These are phyloP conservation scores for Warburgia ugandensis DNA, from an alignment of 164 flowering plant genomes.

Conservation along the genomic window DNA sequence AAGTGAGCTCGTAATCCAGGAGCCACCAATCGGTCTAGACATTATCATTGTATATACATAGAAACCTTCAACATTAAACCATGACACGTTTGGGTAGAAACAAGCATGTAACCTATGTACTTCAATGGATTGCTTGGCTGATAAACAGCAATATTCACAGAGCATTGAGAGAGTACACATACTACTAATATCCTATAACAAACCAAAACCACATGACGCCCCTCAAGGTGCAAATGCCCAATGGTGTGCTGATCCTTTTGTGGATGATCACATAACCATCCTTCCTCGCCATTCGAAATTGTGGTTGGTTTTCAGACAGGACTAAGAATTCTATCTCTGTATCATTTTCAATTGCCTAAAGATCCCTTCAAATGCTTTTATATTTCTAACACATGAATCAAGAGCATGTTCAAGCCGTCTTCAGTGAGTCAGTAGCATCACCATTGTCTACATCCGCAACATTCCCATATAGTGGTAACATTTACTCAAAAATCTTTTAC, in stretches of 20 bases:
- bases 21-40: too few relatives aligned
- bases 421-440: too few relatives aligned
- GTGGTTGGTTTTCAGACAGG: not conserved
- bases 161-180: not conserved
- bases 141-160: not conserved
- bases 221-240: not conserved
- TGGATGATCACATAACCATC: too few relatives aligned
- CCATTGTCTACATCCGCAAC: too few relatives aligned
- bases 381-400: not conserved
- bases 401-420: not conserved
- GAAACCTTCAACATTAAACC: too few relatives aligned
- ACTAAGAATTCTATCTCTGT: not conserved
- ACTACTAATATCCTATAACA: not conserved
- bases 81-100: too few relatives aligned
- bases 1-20: too few relatives aligned
- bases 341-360: not conserved
- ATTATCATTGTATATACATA: too few relatives aligned
- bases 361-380: not conserved
- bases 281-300: not conserved
- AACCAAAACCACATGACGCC: conserved; percentile 1
- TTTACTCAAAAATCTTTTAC: too few relatives aligned
- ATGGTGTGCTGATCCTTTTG: not conserved
- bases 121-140: too few relatives aligned
- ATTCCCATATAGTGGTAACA: too few relatives aligned
- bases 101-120: too few relatives aligned